Evolutionary conservation across 1,284 basidiomycete species (phyloP).

Genomic region (Flammula alnicola): DNA sequence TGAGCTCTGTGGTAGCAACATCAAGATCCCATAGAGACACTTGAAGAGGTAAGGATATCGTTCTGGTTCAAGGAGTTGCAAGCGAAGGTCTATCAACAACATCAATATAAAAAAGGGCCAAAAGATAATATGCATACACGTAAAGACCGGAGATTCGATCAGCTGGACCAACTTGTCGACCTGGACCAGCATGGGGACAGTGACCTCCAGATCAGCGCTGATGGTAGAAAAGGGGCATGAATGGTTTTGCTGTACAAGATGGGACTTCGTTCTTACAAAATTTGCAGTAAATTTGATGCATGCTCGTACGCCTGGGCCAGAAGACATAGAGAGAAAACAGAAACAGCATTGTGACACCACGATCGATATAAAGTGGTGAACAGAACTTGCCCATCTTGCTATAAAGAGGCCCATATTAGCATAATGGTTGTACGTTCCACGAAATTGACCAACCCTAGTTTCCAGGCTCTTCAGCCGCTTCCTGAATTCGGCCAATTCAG

Average conservation of each 20-base stretch:
- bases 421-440: slow-evolving; percentile 36
- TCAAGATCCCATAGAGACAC: slow-evolving; percentile 95
- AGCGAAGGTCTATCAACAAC: slow-evolving; percentile 74
- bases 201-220: slow-evolving; percentile 96
- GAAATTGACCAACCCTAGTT: slow-evolving; percentile 67
- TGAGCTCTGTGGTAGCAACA: slow-evolving; percentile 96
- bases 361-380: slow-evolving; percentile 94
- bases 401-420: slow-evolving; percentile 13
- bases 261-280: slow-evolving; percentile 70
- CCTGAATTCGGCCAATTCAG: slow-evolving; percentile 93
- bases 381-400: slow-evolving; percentile 93
- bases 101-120: slow-evolving; percentile 9
- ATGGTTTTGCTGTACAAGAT: neutral
- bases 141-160: slow-evolving; percentile 98
- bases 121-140: slow-evolving; percentile 61
- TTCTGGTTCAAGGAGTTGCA: slow-evolving; percentile 97
- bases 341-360: slow-evolving; percentile 99
- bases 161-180: slow-evolving; percentile 98
- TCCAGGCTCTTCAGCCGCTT: slow-evolving; percentile 93
- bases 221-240: slow-evolving; percentile 1
- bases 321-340: slow-evolving; percentile 94
- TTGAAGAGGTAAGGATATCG: slow-evolving; percentile 97
- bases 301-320: slow-evolving; percentile 99
- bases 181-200: slow-evolving; percentile 93
- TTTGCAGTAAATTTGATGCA: slow-evolving; percentile 94